phyloP scores from a whole-genome alignment of 805 yeast species.

The Starmera quercuum region DNA sequence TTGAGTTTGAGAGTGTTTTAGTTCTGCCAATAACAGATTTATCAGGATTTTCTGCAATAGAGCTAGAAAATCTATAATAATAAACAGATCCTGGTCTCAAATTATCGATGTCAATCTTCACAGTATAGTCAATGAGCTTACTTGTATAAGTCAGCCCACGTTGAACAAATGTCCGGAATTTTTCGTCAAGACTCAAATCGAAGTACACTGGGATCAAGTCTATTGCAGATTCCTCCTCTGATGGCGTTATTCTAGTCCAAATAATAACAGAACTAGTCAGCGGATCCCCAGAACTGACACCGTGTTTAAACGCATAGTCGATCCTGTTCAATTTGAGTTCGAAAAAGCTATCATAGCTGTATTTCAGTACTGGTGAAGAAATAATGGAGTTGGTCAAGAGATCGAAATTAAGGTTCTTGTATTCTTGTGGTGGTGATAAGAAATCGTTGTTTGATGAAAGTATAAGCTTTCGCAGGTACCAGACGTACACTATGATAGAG shows the following conservation, averaged over 20 bases:
- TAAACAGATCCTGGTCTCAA: not conserved
- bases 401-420: not conserved
- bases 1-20: not conserved
- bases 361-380: too few species aligned
- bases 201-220: conserved; percentile 1
- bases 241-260: conserved; percentile 1
- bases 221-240: too few species aligned
- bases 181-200: not conserved
- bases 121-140: conserved; percentile 1
- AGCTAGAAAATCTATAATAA: conserved; percentile 1
- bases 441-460: not conserved
- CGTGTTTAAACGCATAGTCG: not conserved
- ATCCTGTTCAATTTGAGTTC: too few species aligned
- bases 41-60: not conserved
- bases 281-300: conserved; percentile 2
- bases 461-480: not conserved
- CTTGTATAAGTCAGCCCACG: conserved; percentile 1
- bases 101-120: not conserved
- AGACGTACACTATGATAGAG: not conserved
- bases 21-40: not conserved
- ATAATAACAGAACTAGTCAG: not conserved
- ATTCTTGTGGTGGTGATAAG: not conserved
- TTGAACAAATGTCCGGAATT: not conserved
- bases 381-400: not conserved
- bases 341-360: too few species aligned